Conservation (phyloP, 2,329 filamentous ascomycete genomes). For the Ascochyta viciae-villosae region DNA sequence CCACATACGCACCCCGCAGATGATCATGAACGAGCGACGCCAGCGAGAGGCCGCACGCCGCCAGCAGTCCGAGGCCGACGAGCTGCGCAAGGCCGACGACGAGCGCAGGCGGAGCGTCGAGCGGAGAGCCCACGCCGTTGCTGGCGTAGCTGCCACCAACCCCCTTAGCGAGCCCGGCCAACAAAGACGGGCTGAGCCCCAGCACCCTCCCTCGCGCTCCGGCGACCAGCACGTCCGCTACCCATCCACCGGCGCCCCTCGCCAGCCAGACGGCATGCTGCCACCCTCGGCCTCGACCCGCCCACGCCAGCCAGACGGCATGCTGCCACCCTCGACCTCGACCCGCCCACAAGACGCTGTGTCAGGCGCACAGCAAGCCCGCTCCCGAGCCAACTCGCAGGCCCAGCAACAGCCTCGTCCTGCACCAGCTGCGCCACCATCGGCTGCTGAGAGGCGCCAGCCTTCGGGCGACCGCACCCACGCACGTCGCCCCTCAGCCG, state of each 20-base stretch:
- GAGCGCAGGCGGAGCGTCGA: constrained; percentile 63
- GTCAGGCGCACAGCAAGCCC: constrained; percentile 37
- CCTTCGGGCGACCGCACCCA: constrained; percentile 39
- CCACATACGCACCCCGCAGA: constrained; percentile 81
- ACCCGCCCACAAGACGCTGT: constrained; percentile 34
- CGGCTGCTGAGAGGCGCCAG: constrained; percentile 38
- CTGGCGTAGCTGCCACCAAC: constrained; percentile 57
- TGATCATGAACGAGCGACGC: constrained; percentile 88
- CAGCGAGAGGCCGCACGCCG: constrained; percentile 78
- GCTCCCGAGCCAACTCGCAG: constrained; percentile 43
- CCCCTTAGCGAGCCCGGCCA: constrained; percentile 38
- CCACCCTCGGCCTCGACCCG: constrained; percentile 18
- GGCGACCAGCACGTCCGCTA: constrained; percentile 40
- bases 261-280: constrained; percentile 39
- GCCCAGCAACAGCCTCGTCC: constrained; percentile 47
- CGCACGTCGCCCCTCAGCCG: constrained; percentile 37
- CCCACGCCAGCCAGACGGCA: constrained; percentile 40
- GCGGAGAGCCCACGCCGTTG: constrained; percentile 64
- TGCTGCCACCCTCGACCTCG: constrained; percentile 24
- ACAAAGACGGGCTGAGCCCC: constrained; percentile 34
- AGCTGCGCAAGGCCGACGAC: constrained; percentile 63
- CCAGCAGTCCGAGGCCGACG: constrained; percentile 64
- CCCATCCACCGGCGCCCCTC: constrained; percentile 33
- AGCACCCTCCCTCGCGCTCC: constrained; percentile 32
- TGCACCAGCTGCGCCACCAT: constrained; percentile 28